Evolutionary conservation across 2,329 filamentous ascomycete species (phyloP), one percentile per base, ranked within the genome.

Genomic region (Cylindrodendrum hubeiense): DNA sequence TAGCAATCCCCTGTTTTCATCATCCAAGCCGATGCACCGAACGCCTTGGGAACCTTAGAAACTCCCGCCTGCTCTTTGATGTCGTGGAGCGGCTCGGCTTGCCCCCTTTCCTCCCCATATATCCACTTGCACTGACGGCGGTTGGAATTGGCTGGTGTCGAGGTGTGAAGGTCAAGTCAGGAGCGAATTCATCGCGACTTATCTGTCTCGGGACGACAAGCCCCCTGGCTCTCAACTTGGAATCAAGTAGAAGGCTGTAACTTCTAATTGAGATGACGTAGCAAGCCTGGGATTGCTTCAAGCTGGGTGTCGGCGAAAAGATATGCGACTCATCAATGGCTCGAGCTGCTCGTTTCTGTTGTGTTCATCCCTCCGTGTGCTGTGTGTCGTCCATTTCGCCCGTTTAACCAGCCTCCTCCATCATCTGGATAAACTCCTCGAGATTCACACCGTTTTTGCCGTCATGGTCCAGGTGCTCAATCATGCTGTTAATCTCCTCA

Each of bases 391-490:
- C 26, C 19, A 13, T n/a, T 62, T 5, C 8, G 5, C 26, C 13
- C 30, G 4, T 34, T 73, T 78, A 79, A 57, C 77, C 76, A 64
- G 79, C 79, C 73, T 82, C 80, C 64, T 82, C 80, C 84, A 87
- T 87, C 81, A 90, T 88, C 74, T 89, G 87, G 56, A 90, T 86
- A 76, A 92, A 92, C 78, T 92, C 90, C 63, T 92, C 90, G 70
- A 88, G 84, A 68, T 88, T 89, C 8, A 92, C 90, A 60, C 88
- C 94, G 12, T 95, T 95, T 73, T 97, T 97, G 1, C 94, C 95
- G 76, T 97, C 93, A 69, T 98, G 86, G 82, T 99, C 96, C 83
- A 98, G 97, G 80, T 98, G 95, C 76, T 98, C 94, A 82, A 99
- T 96, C 96, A 99, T 99, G 69, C 94, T 94, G 72, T 89, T 86